Base-by-base conservation (phyloP, 768 basidiomycete genomes). In the Leccinum broughii region DNA sequence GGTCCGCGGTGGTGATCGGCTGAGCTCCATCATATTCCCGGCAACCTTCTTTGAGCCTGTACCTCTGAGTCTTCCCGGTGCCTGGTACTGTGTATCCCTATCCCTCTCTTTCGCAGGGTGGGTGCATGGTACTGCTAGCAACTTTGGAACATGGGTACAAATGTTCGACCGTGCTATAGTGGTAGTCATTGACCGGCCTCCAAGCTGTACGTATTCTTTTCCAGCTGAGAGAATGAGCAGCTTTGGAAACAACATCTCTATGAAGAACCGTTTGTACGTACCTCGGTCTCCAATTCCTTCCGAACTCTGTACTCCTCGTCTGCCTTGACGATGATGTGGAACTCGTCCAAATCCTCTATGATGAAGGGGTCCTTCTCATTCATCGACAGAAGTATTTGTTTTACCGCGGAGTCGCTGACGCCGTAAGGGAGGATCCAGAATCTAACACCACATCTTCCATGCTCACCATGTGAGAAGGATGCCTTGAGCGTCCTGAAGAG, bases 261-360 rank as follows among this genome's bases (percentile, higher is more conserved):
- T 8, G 13, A 34, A 34, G 24, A 46, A 49, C 4, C 0, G 24
- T 9, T 22, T 13, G 9, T 34, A 49, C 58, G 35, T 44, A 90
- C 92, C 85, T 94, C 90, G 13, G 81, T 72, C 69, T 93, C 92
- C 34, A 94, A 77, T 64, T 90, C 87, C 64, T 77, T 82, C 62
- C 86, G 76, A 6, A 94, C 88, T 26, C 85, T 77, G 65, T 86
- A 89, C 70, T 93, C 89, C 62, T 88, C 85, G 59, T 94, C 93
- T 2, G 88, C 87, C 67, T 89, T 90, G 72, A 94, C 89, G 56
- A 94, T 85, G 2, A 95, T 68, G 74, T 93, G 91, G 62, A 85
- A 83, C 65, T 93, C 90, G 69, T 94, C 93, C 26, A 95, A 72
- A 67, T 95, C 93, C 66, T 93, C 89, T 61, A 95, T 90, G 63